phyloP scores from a whole-genome alignment of 768 basidiomycete genomes.

The Mycena haematopus region DNA sequence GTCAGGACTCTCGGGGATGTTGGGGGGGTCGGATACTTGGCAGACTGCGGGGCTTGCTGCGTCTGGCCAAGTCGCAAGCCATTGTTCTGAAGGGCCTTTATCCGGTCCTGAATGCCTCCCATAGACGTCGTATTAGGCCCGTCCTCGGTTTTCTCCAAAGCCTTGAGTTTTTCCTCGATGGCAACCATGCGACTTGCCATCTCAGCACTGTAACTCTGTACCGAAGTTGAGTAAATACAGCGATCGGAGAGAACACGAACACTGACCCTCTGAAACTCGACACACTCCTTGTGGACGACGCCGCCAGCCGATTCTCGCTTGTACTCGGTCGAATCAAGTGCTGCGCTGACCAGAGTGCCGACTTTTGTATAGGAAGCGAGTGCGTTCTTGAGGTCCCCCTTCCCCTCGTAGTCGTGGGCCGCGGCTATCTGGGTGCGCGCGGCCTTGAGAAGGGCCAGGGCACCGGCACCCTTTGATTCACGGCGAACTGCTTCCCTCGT shows the following conservation, averaged over 20 bases:
- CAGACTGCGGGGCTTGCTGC: slow-evolving; percentile 62
- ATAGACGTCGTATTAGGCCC: slow-evolving; percentile 54
- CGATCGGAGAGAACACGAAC: too few relatives aligned
- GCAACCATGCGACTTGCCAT: slow-evolving; percentile 43
- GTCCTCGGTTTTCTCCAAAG: slow-evolving; percentile 48
- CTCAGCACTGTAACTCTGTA: slow-evolving; percentile 47
- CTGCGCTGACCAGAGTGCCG: slow-evolving; percentile 61
- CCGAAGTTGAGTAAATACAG: slow-evolving; percentile 16
- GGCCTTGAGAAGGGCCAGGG: slow-evolving; percentile 63
- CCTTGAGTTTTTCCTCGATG: slow-evolving; percentile 55
- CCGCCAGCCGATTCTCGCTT: slow-evolving; percentile 58
- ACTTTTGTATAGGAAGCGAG: slow-evolving; percentile 66
- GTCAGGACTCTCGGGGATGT: slow-evolving; percentile 45
- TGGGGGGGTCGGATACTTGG: slow-evolving; percentile 49
- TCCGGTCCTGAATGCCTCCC: slow-evolving; percentile 82
- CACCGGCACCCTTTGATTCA: slow-evolving; percentile 63
- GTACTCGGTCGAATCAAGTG: slow-evolving; percentile 68
- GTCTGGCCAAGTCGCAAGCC: slow-evolving; percentile 61
- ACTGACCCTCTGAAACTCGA: slow-evolving; percentile 70
- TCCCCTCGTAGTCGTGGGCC: slow-evolving; percentile 59
- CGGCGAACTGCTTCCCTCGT: slow-evolving; percentile 54
- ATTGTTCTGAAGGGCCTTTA: slow-evolving; percentile 74
- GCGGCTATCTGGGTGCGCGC: slow-evolving; percentile 63
- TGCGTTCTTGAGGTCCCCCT: slow-evolving; percentile 67
- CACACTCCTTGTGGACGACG: slow-evolving; percentile 65